These are phyloP conservation scores for Melampsora larici-populina DNA, from an alignment of 1,284 basidiomycete species.

Conservation along the genomic window DNA sequence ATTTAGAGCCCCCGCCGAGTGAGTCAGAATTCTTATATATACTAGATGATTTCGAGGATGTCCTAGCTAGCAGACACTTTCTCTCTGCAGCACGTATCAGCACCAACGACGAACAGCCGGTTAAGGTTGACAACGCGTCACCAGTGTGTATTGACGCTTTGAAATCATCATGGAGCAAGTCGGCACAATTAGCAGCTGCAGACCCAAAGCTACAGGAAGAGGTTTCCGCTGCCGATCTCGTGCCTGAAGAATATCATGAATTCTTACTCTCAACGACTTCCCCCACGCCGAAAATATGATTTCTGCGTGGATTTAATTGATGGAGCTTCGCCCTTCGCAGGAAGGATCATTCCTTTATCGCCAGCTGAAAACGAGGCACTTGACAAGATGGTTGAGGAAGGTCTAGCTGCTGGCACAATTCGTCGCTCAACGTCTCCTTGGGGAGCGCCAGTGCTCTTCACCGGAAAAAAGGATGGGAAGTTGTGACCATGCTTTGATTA, in stretches of 20 bases:
- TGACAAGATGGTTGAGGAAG: conserved; percentile 1
- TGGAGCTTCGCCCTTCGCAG: background rate
- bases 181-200: no score
- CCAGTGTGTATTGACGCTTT: background rate
- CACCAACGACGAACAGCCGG: no score
- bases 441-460: conserved; percentile 54
- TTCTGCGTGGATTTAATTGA: no score
- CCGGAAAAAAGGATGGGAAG: conserved; percentile 56
- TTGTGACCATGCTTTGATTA: conserved; percentile 7
- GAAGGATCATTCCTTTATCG: background rate
- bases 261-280: background rate
- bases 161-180: no score
- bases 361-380: conserved; percentile 5
- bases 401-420: background rate
- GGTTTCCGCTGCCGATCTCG: background rate
- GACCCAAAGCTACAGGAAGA: no score
- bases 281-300: background rate
- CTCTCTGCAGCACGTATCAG: no score
- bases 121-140: background rate
- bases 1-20: no score
- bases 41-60: no score
- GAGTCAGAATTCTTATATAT: no score
- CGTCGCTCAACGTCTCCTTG: background rate
- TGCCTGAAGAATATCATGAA: background rate
- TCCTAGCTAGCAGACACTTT: no score